Evolutionary conservation across 441 rosid species (phyloP).

Genomic region (Erysimum cheiri): DNA sequence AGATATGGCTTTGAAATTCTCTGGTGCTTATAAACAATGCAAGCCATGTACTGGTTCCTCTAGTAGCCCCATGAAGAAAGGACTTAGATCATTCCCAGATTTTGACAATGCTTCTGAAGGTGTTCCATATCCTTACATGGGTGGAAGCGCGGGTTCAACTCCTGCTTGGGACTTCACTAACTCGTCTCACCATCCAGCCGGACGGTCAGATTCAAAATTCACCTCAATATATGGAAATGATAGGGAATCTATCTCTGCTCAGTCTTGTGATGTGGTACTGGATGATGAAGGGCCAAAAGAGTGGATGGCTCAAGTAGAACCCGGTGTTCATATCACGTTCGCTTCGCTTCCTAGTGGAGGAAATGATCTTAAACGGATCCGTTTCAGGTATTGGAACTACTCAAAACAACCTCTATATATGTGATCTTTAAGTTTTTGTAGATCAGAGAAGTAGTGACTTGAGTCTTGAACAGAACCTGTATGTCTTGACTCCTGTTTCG

Average conservation of each 20-base stretch:
- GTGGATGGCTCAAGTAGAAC: constrained; percentile 99
- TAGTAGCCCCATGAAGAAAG: constrained; percentile 61
- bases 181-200: constrained; percentile 49
- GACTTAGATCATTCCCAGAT: constrained; percentile 65
- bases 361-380: constrained; percentile 93
- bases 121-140: constrained; percentile 74
- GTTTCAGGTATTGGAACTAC: constrained; percentile 73
- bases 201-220: constrained; percentile 60
- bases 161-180: constrained; percentile 98
- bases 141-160: constrained; percentile 87
- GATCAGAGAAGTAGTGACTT: background rate
- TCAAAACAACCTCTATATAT: constrained; percentile 16
- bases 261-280: constrained; percentile 74
- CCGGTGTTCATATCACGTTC: constrained; percentile 97
- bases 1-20: constrained; percentile 90
- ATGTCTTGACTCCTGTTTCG: background rate
- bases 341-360: constrained; percentile 93
- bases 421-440: constrained; percentile 3
- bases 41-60: constrained; percentile 82
- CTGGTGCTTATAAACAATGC: constrained; percentile 83
- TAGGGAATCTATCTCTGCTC: constrained; percentile 62
- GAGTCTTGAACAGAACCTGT: constrained; percentile 15
- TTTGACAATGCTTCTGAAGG: constrained; percentile 83
- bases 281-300: constrained; percentile 91
- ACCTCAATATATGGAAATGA: constrained; percentile 53